Evolutionary conservation across 768 basidiomycete species (phyloP), one percentile per base, ranked within the genome.

Genomic region (Hygrocybe punicea): DNA sequence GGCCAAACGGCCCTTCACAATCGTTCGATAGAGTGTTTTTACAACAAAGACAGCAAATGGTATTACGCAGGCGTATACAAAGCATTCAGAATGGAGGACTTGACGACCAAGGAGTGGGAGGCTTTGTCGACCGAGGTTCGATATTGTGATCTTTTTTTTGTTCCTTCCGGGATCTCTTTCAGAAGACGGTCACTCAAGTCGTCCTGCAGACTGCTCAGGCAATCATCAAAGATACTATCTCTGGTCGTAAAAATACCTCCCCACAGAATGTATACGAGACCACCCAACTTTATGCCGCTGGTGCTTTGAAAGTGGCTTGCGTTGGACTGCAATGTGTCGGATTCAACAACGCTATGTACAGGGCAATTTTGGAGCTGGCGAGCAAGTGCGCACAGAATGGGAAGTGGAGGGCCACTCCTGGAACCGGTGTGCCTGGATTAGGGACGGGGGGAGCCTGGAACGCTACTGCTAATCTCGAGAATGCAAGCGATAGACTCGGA

Each of bases 21-120:
- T 47, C 2, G 13, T 16, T 49, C 11, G 47, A 14, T 56, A 89
- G 89, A 91, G 65, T 91, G 87, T 60, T 91, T 91, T 69, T 91
- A 84, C 62, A 86, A 84, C 69, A 89, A 84, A 67, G 87, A 89
- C 55, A 86, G 85, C 7, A 81, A 82, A 58, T 91, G 87, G 87
- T 91, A 91, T 67, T 91, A 91, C 59, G 89, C 89, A 11, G 89
- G 89, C n/a, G 78, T 82, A 3, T 91, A 91, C 71, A 82, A 78
- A 53, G 81, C 80, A 1, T 83, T 91, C 66, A 72, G 77, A 52
- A 76, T 91, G 49, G 84, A 83, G 24, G 82, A 87, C 56, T 72
- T 91, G 13, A 82, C 83, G 0, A 70, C 76, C 7, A 82, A 82
- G 54, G 89, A 91, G 67, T 91, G 87, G 84, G 81, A 79, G 25